Conservation (phyloP, 2,329 filamentous ascomycete species). For the Epichloe bromicola region DNA sequence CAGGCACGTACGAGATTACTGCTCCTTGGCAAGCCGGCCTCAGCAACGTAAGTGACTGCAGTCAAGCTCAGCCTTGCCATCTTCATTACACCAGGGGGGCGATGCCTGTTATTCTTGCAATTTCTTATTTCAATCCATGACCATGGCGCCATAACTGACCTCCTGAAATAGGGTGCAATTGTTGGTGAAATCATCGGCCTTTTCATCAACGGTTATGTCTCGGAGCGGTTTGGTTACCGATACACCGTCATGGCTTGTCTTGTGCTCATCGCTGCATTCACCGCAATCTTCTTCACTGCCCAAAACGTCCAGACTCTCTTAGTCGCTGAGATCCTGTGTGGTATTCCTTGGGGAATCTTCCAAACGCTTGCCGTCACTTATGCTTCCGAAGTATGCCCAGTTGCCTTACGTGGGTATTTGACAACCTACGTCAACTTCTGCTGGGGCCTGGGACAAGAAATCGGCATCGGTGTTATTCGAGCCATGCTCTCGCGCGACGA, state of each 20-base stretch:
- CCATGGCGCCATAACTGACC: neutral
- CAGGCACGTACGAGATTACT: constrained; percentile 39
- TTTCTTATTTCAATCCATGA: no score
- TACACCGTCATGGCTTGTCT: constrained; percentile 50
- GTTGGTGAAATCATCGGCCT: constrained; percentile 53
- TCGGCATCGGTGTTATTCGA: constrained; percentile 61
- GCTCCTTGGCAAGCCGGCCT: constrained; percentile 50
- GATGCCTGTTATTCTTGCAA: neutral
- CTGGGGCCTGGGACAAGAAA: constrained; percentile 64
- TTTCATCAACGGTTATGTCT: constrained; percentile 50
- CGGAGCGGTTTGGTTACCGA: constrained; percentile 55
- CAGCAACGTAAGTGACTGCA: constrained; percentile 31
- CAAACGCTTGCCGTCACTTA: constrained; percentile 50
- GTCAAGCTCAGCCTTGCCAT: neutral
- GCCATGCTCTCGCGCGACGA: constrained; percentile 49
- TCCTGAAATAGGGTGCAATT: constrained; percentile 10
- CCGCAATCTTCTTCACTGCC: constrained; percentile 52
- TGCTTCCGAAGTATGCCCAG: constrained; percentile 59
- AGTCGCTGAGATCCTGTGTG: constrained; percentile 49
- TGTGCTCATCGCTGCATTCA: constrained; percentile 39
- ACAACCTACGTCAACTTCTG: constrained; percentile 68
- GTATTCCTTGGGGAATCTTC: constrained; percentile 49
- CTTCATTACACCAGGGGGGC: neutral
- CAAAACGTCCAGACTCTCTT: constrained; percentile 45
- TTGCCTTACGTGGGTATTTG: constrained; percentile 56